phyloP scores from a whole-genome alignment of 768 basidiomycete genomes.

The Serpula lacrymans region DNA sequence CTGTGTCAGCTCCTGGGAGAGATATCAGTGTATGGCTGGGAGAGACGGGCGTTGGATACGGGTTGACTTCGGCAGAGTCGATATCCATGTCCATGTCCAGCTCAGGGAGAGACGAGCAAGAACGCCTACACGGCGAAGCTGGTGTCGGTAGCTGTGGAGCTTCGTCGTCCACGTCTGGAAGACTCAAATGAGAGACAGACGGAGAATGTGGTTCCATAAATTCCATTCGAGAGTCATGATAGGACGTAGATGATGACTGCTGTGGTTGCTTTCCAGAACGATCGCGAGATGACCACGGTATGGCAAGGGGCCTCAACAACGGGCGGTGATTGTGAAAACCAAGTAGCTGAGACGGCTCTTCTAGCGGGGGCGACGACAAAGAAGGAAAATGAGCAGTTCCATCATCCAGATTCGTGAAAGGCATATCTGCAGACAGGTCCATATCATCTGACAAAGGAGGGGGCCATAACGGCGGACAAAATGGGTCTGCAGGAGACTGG shows the following conservation, averaged over 20 bases:
- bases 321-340: conserved; percentile 15
- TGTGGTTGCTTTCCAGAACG: too few species aligned
- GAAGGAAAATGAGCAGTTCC: conserved; percentile 4
- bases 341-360: conserved; percentile 20
- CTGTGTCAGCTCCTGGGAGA: conserved; percentile 41
- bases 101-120: conserved; percentile 26
- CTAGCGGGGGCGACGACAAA: conserved; percentile 9
- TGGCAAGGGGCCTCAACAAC: conserved; percentile 17
- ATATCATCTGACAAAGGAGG: conserved; percentile 10
- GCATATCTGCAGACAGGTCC: background rate
- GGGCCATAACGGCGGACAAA: conserved; percentile 13
- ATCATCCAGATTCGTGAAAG: conserved; percentile 9
- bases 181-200: conserved; percentile 25
- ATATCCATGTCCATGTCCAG: conserved; percentile 17
- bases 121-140: conserved; percentile 26
- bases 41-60: conserved; percentile 8
- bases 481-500: background rate
- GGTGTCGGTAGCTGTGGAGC: conserved; percentile 16
- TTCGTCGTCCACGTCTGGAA: conserved; percentile 30
- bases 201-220: conserved; percentile 26
- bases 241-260: conserved; percentile 6
- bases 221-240: conserved; percentile 16
- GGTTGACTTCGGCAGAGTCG: conserved; percentile 16
- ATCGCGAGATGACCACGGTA: conserved; percentile 24
- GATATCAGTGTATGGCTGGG: conserved; percentile 29